Conservation (phyloP, 306 rosid genomes). For the Biancaea sappan region DNA sequence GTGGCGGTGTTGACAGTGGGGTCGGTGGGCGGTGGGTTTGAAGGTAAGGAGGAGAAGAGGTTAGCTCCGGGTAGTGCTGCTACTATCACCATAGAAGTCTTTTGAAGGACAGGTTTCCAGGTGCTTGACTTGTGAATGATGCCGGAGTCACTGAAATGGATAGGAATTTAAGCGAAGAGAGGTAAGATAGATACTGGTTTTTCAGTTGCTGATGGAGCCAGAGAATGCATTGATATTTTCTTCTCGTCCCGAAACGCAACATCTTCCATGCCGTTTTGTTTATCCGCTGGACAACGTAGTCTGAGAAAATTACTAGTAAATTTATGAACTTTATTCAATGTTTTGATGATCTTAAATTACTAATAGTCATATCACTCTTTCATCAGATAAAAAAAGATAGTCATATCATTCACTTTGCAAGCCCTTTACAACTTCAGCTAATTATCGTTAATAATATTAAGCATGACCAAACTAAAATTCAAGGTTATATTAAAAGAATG, state of each 20-base stretch:
- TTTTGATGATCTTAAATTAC: too few relatives aligned
- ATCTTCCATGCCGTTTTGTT: background rate
- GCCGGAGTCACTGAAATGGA: background rate
- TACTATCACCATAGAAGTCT: conserved; percentile 51
- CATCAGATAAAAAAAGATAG: too few relatives aligned
- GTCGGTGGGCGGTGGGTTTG: conserved; percentile 42
- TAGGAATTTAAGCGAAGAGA: background rate
- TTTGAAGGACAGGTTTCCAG: background rate
- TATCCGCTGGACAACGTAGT: too few relatives aligned
- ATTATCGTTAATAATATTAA: too few relatives aligned
- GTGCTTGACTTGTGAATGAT: background rate
- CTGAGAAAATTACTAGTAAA: too few relatives aligned
- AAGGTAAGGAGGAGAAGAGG: conserved; percentile 85
- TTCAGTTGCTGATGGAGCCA: conserved; percentile 21
- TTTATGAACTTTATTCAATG: too few relatives aligned
- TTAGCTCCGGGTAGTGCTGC: conserved; percentile 61
- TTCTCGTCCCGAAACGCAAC: background rate
- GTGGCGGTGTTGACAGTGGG: background rate
- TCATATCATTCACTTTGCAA: too few relatives aligned
- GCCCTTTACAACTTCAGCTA: too few relatives aligned
- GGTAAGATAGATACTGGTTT: conserved; percentile 31
- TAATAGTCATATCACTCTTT: too few relatives aligned
- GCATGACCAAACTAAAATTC: too few relatives aligned
- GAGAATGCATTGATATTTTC: background rate
- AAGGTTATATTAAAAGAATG: too few relatives aligned